Evolutionary conservation across 352 stramenopile genomes (phyloP).

Genomic region (Phytophthora pseudosyringae): DNA sequence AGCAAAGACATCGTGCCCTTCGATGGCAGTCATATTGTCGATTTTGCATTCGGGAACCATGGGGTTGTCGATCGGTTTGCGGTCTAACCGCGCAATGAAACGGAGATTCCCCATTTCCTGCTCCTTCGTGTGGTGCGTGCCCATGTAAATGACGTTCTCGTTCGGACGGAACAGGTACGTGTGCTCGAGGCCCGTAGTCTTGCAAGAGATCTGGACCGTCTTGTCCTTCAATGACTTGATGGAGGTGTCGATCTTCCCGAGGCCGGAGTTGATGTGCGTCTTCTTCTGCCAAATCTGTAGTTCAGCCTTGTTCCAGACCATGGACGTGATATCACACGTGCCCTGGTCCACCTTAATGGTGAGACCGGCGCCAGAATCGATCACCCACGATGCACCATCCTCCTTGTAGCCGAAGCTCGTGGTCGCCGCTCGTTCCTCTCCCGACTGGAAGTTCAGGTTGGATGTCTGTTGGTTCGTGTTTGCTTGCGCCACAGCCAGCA

Average conservation of each 20-base stretch:
- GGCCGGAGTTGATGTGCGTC: constrained; percentile 60
- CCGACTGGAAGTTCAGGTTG: constrained; percentile 30
- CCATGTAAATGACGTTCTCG: constrained; percentile 68
- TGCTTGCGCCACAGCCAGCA: constrained; percentile 15
- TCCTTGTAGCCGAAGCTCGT: constrained; percentile 48
- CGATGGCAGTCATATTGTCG: constrained; percentile 47
- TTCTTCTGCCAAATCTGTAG: constrained; percentile 54
- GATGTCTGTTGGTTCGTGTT: constrained; percentile 27
- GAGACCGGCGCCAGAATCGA: constrained; percentile 47
- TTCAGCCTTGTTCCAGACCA: constrained; percentile 55
- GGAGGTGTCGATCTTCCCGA: constrained; percentile 43
- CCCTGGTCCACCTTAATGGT: constrained; percentile 46
- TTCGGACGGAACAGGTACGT: constrained; percentile 60
- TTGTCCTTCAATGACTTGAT: constrained; percentile 44
- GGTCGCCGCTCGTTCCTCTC: constrained; percentile 14
- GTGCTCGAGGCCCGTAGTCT: constrained; percentile 46
- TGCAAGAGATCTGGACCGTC: constrained; percentile 57
- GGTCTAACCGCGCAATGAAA: constrained; percentile 53
- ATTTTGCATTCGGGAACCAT: constrained; percentile 40
- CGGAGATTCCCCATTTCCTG: constrained; percentile 48
- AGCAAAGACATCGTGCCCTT: constrained; percentile 51
- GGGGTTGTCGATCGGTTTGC: constrained; percentile 42
- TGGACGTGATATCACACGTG: constrained; percentile 58
- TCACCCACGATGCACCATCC: constrained; percentile 45
- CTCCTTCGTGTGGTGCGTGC: constrained; percentile 52